Percentiles rank a stretch among this genome's conserved stretches.
These are phyloP conservation scores for Ceratocystiopsis minuta DNA, from an alignment of 2,329 filamentous ascomycete genomes.

Conservation along the genomic window DNA sequence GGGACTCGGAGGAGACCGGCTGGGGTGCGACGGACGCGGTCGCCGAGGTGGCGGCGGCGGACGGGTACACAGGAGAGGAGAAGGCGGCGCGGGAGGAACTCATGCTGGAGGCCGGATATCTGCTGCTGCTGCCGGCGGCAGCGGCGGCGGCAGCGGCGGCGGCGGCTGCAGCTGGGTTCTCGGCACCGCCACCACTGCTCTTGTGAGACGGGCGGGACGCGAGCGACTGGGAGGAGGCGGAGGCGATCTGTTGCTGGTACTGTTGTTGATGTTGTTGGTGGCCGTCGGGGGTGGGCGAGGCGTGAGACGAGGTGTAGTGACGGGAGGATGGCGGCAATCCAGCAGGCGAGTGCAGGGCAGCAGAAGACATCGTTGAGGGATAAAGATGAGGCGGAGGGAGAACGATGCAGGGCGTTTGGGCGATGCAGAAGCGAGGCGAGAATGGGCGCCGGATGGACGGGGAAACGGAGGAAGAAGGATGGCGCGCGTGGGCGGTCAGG, in stretches of 20 bases:
- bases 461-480: not conserved
- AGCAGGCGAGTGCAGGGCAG: slow-evolving; percentile 36
- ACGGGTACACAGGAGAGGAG: slow-evolving; percentile 22
- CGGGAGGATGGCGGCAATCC: slow-evolving; percentile 32
- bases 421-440: not conserved
- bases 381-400: no score
- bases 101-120: slow-evolving; percentile 19
- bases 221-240: slow-evolving; percentile 29
- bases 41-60: slow-evolving; percentile 15
- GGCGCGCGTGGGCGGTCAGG: no score
- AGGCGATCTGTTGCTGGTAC: no score
- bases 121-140: slow-evolving; percentile 14
- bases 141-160: no score
- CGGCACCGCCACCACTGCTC: slow-evolving; percentile 30
- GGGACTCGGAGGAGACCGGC: slow-evolving; percentile 27
- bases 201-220: slow-evolving; percentile 34
- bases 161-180: not conserved
- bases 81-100: slow-evolving; percentile 26
- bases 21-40: slow-evolving; percentile 4
- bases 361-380: slow-evolving; percentile 44
- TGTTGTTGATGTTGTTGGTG: slow-evolving; percentile 25
- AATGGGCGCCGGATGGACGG: not conserved
- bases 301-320: slow-evolving; percentile 33
- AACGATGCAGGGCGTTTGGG: no score
- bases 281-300: slow-evolving; percentile 34